Conservation (phyloP, 2,329 filamentous ascomycete genomes). For the Cladosporium halotolerans region DNA sequence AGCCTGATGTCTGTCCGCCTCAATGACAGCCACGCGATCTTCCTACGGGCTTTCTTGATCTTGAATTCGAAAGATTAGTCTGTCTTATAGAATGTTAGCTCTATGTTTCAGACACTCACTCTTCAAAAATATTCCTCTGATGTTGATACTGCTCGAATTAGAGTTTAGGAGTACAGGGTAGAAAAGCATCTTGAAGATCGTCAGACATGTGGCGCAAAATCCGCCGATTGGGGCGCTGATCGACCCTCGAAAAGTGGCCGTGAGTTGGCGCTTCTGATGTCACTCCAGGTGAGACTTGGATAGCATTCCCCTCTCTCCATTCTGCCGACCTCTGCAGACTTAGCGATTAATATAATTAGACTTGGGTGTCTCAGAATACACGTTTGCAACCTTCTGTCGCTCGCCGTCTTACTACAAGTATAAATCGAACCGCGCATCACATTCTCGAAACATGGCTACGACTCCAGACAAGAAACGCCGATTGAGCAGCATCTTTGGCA, state of each 20-base stretch:
- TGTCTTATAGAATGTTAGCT: no score
- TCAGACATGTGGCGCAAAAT: background rate
- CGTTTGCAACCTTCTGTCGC: no score
- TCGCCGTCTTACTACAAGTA: background rate
- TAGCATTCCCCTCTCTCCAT: background rate
- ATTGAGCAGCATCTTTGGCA: slow-evolving; percentile 19
- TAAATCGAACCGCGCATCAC: background rate
- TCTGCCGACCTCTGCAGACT: no score
- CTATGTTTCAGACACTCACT: no score
- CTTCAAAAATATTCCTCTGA: no score
- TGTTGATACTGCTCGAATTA: no score
- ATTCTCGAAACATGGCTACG: background rate
- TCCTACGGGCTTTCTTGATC: no score
- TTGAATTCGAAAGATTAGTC: no score
- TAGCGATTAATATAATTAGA: no score
- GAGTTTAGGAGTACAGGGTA: background rate
- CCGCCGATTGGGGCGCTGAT: background rate
- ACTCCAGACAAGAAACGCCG: slow-evolving; percentile 12
- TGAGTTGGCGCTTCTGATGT: background rate
- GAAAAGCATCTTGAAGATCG: background rate
- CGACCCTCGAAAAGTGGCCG: background rate
- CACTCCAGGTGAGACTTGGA: background rate
- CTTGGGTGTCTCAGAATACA: no score
- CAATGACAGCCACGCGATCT: no score
- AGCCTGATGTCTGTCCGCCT: no score